These are phyloP conservation scores for Leccinum subgranulosum DNA, from an alignment of 768 basidiomycete genomes.

Conservation along the genomic window DNA sequence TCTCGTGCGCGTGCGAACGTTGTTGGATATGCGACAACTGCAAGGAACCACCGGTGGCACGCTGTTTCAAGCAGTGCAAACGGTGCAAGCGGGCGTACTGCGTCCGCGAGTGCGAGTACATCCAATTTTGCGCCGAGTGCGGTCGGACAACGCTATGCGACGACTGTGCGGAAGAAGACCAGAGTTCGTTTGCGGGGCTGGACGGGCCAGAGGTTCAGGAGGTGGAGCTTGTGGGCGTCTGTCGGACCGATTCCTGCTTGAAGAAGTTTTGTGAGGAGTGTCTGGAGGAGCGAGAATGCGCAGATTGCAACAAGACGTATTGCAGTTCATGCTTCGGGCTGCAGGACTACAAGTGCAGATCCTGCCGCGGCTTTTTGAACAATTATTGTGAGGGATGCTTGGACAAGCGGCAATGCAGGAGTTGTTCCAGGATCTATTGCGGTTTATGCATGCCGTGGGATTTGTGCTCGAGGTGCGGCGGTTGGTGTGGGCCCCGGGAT, in stretches of 20 bases:
- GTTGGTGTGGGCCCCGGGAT: too few species aligned
- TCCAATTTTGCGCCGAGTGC: slow-evolving; percentile 18
- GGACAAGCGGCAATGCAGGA: background rate
- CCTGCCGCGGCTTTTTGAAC: slow-evolving; percentile 1
- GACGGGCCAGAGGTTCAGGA: too few species aligned
- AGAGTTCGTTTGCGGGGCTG: too few species aligned
- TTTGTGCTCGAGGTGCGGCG: too few species aligned
- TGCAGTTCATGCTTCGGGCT: slow-evolving; percentile 10
- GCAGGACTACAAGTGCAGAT: background rate
- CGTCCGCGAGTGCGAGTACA: slow-evolving; percentile 19
- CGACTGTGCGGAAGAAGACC: background rate
- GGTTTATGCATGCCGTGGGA: too few species aligned
- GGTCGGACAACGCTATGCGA: slow-evolving; percentile 14
- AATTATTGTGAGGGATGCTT: background rate
- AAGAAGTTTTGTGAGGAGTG: too few species aligned
- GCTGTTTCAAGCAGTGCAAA: slow-evolving; percentile 14
- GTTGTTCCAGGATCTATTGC: too few species aligned
- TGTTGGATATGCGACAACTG: slow-evolving; percentile 26
- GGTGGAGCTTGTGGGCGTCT: too few species aligned
- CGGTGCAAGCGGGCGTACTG: slow-evolving; percentile 19
- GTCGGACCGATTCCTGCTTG: too few species aligned
- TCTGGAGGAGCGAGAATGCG: slow-evolving; percentile 2
- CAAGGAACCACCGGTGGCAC: background rate
- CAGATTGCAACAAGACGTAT: slow-evolving; percentile 8
- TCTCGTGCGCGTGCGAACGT: slow-evolving; percentile 19